Percentiles rank a stretch among this genome's conserved stretches.
Conservation (phyloP, 805 yeast species). For the Groenewaldozyma tartarivorans region DNA sequence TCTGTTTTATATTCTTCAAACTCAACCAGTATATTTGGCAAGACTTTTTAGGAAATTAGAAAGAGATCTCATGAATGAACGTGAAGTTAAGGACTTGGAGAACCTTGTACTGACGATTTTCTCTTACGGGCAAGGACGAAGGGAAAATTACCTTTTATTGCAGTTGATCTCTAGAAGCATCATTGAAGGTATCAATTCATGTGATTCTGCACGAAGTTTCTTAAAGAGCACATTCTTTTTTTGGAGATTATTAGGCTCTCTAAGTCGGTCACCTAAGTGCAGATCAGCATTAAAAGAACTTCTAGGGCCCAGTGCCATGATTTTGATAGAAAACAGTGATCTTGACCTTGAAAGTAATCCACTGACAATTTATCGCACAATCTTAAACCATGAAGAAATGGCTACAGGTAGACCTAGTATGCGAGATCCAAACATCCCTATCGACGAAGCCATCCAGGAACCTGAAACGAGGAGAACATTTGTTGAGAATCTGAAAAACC, state of each 20-base stretch:
- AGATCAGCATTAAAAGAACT: conserved; percentile 26
- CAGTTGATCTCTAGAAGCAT: conserved; percentile 39
- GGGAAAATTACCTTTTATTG: conserved; percentile 65
- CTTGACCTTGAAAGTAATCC: conserved; percentile 79
- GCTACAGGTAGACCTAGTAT: conserved; percentile 27
- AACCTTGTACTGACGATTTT: conserved; percentile 25
- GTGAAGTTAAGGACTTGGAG: conserved; percentile 25
- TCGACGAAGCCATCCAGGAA: conserved; percentile 70
- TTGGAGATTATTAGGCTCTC: conserved; percentile 33
- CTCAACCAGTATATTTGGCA: conserved; percentile 66
- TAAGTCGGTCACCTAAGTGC: conserved; percentile 28
- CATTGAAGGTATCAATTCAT: conserved; percentile 18
- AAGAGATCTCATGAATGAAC: conserved; percentile 21
- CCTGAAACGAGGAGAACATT: conserved; percentile 61
- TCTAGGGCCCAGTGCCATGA: conserved; percentile 30
- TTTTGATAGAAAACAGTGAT: conserved; percentile 18
- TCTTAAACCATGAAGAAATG: conserved; percentile 25
- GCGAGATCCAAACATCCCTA: conserved; percentile 35
- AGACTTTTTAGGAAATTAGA: conserved; percentile 36
- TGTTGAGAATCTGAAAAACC: conserved; percentile 59
- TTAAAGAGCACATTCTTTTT: conserved; percentile 29
- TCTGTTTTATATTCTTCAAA: conserved; percentile 72
- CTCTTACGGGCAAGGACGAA: conserved; percentile 33
- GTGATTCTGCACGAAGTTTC: conserved; percentile 15
- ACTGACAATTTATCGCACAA: conserved; percentile 26